These are phyloP conservation scores for Parathielavia appendiculata DNA, from an alignment of 495 filamentous ascomycete species.

Conservation along the genomic window DNA sequence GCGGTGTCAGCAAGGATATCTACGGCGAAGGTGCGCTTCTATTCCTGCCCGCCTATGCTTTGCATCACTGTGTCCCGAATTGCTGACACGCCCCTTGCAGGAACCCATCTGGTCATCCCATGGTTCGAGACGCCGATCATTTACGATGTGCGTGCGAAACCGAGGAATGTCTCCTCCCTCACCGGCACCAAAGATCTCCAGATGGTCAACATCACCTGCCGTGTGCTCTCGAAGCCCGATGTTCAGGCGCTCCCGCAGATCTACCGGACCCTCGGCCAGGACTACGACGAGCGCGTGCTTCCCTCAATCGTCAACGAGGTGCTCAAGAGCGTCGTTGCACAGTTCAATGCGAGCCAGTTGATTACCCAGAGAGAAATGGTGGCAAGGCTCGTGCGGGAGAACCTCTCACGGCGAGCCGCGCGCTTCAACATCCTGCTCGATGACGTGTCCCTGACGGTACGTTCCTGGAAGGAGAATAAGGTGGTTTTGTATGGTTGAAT, in stretches of 20 bases:
- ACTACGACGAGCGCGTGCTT: slow-evolving; percentile 95
- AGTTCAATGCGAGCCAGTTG: slow-evolving; percentile 97
- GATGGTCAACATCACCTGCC: slow-evolving; percentile 99
- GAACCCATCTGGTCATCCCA: slow-evolving; percentile 87
- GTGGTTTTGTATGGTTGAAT: slow-evolving; percentile 12
- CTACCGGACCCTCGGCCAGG: slow-evolving; percentile 88
- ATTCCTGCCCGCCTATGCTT: background rate
- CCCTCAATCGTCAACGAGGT: slow-evolving; percentile 99
- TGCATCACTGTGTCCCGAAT: background rate
- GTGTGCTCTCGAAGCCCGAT: slow-evolving; percentile 90
- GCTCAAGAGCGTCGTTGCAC: slow-evolving; percentile 95
- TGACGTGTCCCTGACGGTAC: slow-evolving; percentile 94
- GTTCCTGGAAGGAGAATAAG: slow-evolving; percentile 21
- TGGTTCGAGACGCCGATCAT: slow-evolving; percentile 97
- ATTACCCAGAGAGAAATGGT: slow-evolving; percentile 99
- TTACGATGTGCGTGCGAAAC: slow-evolving; percentile 97
- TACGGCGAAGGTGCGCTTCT: slow-evolving; percentile 75
- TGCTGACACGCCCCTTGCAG: slow-evolving; percentile 38
- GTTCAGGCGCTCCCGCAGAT: slow-evolving; percentile 89
- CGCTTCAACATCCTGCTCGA: slow-evolving; percentile 96
- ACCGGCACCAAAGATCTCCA: slow-evolving; percentile 98
- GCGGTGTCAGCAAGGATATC: slow-evolving; percentile 94
- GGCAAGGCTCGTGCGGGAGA: slow-evolving; percentile 83
- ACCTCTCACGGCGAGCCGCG: slow-evolving; percentile 81
- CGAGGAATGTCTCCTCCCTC: slow-evolving; percentile 91